Evolutionary conservation across 352 stramenopile genomes (phyloP).

Genomic region (Globisporangium canariense): DNA sequence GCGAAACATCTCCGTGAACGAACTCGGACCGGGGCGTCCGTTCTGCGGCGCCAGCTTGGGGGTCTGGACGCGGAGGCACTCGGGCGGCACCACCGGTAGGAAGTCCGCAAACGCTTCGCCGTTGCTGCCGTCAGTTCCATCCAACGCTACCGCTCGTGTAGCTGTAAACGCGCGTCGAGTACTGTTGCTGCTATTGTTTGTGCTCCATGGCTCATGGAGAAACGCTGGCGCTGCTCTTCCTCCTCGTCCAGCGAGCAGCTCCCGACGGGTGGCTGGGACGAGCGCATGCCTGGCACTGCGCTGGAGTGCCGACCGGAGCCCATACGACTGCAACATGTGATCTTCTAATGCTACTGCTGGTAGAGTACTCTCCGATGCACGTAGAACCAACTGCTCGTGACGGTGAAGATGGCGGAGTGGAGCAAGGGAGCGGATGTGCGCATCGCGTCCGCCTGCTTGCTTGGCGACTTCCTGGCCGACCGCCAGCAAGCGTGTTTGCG

Average conservation of each 20-base stretch:
- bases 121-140: background rate
- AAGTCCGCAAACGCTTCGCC: conserved; percentile 43
- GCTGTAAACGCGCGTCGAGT: conserved; percentile 3
- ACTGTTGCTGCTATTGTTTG: background rate
- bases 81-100: conserved; percentile 66
- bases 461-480: conserved; percentile 4
- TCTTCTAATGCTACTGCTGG: background rate
- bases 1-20: conserved; percentile 92
- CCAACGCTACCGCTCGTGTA: background rate
- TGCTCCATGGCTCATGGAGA: background rate
- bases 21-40: conserved; percentile 38
- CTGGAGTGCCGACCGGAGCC: conserved; percentile 13
- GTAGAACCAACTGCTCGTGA: background rate
- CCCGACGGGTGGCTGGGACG: conserved; percentile 7
- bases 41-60: conserved; percentile 18
- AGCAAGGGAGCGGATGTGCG: background rate
- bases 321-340: conserved; percentile 9
- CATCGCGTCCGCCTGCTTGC: background rate
- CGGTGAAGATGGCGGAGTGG: conserved; percentile 4
- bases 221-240: background rate
- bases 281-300: background rate
- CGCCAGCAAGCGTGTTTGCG: background rate
- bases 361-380: background rate
- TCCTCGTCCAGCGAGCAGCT: conserved; percentile 2
- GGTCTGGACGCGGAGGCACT: conserved; percentile 71